Base-by-base conservation (phyloP, 2,329 filamentous ascomycete genomes). In the Trichoderma endophyticum region DNA sequence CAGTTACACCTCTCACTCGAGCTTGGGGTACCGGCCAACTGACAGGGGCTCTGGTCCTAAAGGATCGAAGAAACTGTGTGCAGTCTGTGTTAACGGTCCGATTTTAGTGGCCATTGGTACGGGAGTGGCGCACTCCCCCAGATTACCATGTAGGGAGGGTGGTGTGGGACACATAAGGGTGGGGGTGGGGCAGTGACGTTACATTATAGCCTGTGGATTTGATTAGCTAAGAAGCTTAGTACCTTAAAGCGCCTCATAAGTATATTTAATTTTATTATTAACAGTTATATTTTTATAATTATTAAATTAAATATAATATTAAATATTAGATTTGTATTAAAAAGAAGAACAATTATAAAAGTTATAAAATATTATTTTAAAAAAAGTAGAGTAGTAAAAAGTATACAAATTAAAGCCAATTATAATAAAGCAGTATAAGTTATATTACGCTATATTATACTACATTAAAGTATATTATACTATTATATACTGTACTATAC, bases 41-140 rank as follows among this genome's bases (percentile, higher is more conserved):
- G 36, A 60, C 65, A 68, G 65, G 65, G 65, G 65, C 65, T 48
- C 28, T 28, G 12, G 66, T 61, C 56, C 28, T 61, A 69, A 48
- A 69, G 66, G 56, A 69, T 61, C 15, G n/a, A 61, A 32, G 36
- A 61, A 57, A 11, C 11, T 24, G 56, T n/a, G 36, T 51, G 26
- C 24, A 48, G 56, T 18, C 6, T 30, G 15, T 68, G 65, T 48
- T 60, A 68, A 60, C 65, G 65, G 65, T 68, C 65, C 65, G 65
- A 68, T 59, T 68, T 60, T 68, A 68, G 54, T 43, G 39, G 14
- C 56, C 66, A 56, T 34, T 18, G 66, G 36, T 26, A 61, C 66
- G n/a, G 61, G 39, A 32, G 56, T 26, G 56, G 66, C 66, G 66
- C 14, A 26, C 51, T 51, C 12, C 36, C 66, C 66, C 56, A 34